Percentiles rank a stretch among this genome's conserved stretches.
These are phyloP conservation scores for Cadophora sp. DNA, from an alignment of 2,329 filamentous ascomycete species.

Conservation along the genomic window DNA sequence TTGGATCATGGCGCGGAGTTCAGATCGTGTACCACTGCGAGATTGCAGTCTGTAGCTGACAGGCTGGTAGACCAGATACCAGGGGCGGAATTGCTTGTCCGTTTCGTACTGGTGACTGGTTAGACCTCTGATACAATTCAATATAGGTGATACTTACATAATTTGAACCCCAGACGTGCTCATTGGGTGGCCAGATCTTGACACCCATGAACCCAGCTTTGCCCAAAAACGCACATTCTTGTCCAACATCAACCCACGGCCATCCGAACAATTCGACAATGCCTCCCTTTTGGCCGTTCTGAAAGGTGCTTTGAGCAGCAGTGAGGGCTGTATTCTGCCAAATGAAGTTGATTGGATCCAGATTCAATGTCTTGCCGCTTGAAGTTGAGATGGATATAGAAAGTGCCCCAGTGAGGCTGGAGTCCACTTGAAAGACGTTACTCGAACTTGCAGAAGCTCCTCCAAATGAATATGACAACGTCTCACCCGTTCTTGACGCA, in stretches of 20 bases:
- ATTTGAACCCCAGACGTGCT: slow-evolving; percentile 43
- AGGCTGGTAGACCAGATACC: slow-evolving; percentile 43
- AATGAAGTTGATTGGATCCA: slow-evolving; percentile 43
- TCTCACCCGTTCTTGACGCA: slow-evolving; percentile 40
- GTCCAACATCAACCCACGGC: slow-evolving; percentile 44
- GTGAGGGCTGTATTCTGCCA: slow-evolving; percentile 41
- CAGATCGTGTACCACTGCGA: slow-evolving; percentile 40
- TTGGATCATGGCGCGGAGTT: slow-evolving; percentile 36
- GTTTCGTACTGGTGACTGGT: slow-evolving; percentile 35
- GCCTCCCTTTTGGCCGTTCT: slow-evolving; percentile 42
- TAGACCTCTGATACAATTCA: too few relatives aligned
- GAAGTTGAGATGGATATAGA: slow-evolving; percentile 38
- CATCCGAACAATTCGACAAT: slow-evolving; percentile 45
- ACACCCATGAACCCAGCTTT: slow-evolving; percentile 45
- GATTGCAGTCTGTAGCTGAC: slow-evolving; percentile 44
- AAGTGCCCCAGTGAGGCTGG: slow-evolving; percentile 31
- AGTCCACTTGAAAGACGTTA: slow-evolving; percentile 39
- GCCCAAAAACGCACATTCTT: slow-evolving; percentile 42
- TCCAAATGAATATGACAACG: slow-evolving; percentile 36
- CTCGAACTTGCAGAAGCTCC: slow-evolving; percentile 27
- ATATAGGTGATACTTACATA: slow-evolving; percentile 24
- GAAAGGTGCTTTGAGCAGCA: slow-evolving; percentile 40
- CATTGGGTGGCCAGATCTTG: slow-evolving; percentile 44
- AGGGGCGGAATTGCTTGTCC: slow-evolving; percentile 43
- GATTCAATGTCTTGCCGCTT: slow-evolving; percentile 37